Evolutionary conservation across 768 basidiomycete genomes (phyloP).

Genomic region (Russula olivacea): DNA sequence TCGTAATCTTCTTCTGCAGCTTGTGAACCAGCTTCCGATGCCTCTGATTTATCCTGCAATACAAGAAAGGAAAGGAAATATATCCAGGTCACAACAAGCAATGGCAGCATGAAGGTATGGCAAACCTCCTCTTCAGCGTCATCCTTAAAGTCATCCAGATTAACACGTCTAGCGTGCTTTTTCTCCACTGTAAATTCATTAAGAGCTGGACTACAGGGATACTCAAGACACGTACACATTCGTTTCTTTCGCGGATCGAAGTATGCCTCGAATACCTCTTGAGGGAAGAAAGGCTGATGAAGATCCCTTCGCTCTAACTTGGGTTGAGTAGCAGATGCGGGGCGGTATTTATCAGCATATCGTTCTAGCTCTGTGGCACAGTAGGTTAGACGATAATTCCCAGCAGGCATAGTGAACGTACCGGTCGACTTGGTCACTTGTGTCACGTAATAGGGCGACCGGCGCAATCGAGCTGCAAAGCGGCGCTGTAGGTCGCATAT

Average conservation of each 20-base stretch:
- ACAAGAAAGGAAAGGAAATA: not conserved
- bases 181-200: conserved; percentile 13
- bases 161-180: conserved; percentile 15
- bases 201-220: not conserved
- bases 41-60: conserved; percentile 59
- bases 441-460: conserved; percentile 69
- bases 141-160: conserved; percentile 23
- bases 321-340: conserved; percentile 53
- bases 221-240: conserved; percentile 36
- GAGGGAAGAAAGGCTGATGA: conserved; percentile 71
- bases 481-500: conserved; percentile 63
- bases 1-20: conserved; percentile 70
- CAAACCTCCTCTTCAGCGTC: conserved; percentile 18
- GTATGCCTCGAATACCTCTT: conserved; percentile 67
- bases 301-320: conserved; percentile 64
- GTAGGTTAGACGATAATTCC: not conserved
- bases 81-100: not conserved
- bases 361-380: conserved; percentile 56
- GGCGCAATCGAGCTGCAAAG: conserved; percentile 57
- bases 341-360: conserved; percentile 81
- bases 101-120: not conserved
- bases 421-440: conserved; percentile 64
- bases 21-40: conserved; percentile 64
- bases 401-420: conserved; percentile 24
- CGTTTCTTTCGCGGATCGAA: conserved; percentile 71